These are phyloP conservation scores for Phytophthora nicotianae DNA, from an alignment of 352 stramenopile genomes.

Conservation along the genomic window DNA sequence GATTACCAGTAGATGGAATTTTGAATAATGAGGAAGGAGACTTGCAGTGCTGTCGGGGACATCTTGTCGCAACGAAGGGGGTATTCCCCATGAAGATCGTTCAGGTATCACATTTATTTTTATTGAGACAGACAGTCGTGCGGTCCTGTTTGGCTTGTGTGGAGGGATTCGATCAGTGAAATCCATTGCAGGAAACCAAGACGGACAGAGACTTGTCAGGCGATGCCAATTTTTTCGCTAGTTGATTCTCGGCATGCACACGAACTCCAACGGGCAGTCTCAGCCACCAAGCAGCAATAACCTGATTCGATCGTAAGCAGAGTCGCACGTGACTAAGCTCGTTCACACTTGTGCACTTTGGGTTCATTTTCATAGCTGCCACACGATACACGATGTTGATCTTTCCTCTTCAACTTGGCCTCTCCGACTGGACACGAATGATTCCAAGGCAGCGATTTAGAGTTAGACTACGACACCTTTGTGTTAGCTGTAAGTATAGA, in stretches of 20 bases:
- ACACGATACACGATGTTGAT: slow-evolving; percentile 12
- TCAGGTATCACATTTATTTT: background rate
- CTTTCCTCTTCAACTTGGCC: background rate
- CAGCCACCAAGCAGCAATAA: slow-evolving; percentile 10
- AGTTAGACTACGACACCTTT: background rate
- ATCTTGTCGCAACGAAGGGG: background rate
- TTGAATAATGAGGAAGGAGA: slow-evolving; percentile 31
- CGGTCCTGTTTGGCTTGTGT: slow-evolving; percentile 3
- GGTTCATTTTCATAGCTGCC: slow-evolving; percentile 12
- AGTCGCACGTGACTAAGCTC: slow-evolving; percentile 13
- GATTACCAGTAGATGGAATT: slow-evolving; percentile 14
- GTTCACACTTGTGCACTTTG: slow-evolving; percentile 11
- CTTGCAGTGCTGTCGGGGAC: background rate
- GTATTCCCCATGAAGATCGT: background rate
- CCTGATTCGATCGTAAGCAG: slow-evolving; percentile 7
- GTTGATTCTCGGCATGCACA: slow-evolving; percentile 7
- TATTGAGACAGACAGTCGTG: background rate
- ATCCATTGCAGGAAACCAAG: slow-evolving; percentile 11
- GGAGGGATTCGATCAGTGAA: slow-evolving; percentile 17
- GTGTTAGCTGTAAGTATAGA: background rate
- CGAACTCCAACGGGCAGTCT: background rate
- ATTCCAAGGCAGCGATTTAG: no score
- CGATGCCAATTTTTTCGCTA: slow-evolving; percentile 9
- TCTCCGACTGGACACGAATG: background rate
- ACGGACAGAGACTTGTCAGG: slow-evolving; percentile 5